Evolutionary conservation across 2,329 filamentous ascomycete species (phyloP).

Genomic region (Trichoderma sp.): DNA sequence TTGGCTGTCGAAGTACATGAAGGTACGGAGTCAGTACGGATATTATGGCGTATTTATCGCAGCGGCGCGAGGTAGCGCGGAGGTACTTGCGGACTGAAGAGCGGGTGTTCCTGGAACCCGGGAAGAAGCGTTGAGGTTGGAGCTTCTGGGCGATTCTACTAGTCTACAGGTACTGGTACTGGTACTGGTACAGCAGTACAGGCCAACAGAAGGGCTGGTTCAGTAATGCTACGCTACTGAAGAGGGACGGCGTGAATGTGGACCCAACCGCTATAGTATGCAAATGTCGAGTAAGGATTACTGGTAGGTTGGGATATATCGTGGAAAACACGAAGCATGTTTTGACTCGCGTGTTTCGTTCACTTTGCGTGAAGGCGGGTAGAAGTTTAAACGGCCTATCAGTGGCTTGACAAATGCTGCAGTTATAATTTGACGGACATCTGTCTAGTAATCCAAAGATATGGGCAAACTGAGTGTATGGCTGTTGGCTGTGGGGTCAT

Average conservation of each 20-base stretch:
- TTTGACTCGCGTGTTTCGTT: neutral
- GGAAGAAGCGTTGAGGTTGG: conserved; percentile 1
- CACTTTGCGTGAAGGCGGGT: neutral
- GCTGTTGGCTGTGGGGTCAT: neutral
- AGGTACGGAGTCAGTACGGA: neutral
- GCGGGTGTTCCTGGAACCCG: neutral
- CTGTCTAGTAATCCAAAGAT: neutral
- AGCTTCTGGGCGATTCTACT: neutral
- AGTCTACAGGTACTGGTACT: neutral
- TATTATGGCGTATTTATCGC: neutral
- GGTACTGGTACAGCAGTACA: neutral
- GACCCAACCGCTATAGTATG: neutral
- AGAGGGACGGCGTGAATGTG: neutral
- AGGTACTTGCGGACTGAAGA: neutral
- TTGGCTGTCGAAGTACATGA: neutral
- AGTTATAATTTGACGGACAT: neutral
- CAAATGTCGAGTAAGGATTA: neutral
- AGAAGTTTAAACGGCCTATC: neutral
- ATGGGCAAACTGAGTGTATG: neutral
- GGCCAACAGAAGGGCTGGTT: neutral
- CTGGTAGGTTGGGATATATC: neutral
- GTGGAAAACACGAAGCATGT: neutral
- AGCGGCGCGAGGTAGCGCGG: neutral
- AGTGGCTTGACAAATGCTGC: neutral
- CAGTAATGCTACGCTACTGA: neutral